Percentiles rank a stretch among this genome's conserved stretches.
Evolutionary conservation across 2,329 filamentous ascomycete genomes (phyloP).

Genomic region (Dothistroma pini): DNA sequence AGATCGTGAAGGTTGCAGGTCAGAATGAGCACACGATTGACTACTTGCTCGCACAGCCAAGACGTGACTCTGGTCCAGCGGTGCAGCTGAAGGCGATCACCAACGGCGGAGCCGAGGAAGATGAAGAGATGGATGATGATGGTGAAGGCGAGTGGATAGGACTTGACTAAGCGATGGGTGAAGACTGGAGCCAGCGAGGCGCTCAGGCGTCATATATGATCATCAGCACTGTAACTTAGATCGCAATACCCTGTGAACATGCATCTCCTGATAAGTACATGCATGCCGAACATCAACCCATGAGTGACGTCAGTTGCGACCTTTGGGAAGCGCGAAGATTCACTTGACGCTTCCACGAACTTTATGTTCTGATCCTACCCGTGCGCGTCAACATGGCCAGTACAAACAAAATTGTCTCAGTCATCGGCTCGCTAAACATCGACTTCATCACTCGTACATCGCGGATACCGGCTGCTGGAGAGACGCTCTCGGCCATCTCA

Average conservation of each 20-base stretch:
- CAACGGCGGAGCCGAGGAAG: constrained; percentile 13
- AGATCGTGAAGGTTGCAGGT: constrained; percentile 77
- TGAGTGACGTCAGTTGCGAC: not conserved
- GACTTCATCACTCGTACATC: constrained; percentile 87
- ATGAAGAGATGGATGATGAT: constrained; percentile 33
- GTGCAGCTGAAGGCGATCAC: constrained; percentile 20
- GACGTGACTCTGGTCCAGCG: constrained; percentile 12
- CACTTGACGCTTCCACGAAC: not conserved
- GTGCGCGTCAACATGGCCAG: constrained; percentile 5
- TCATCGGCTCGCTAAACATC: constrained; percentile 91
- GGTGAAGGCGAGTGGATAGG: constrained; percentile 34
- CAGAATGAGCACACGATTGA: constrained; percentile 88
- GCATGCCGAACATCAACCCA: not conserved
- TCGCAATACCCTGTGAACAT: not conserved
- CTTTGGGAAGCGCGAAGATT: constrained; percentile 1
- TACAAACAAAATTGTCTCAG: constrained; percentile 51
- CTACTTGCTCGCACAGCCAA: constrained; percentile 58
- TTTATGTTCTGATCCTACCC: not conserved
- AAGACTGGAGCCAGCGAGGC: not conserved
- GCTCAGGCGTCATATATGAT: not conserved
- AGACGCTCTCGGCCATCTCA: constrained; percentile 76
- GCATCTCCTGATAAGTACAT: not conserved
- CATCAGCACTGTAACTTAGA: not conserved
- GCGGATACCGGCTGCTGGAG: constrained; percentile 76
- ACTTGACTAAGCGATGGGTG: constrained; percentile 26